A percentile compares a stretch with the other conserved stretches of the same genome.
Conservation (phyloP, 306 rosid species). For the Begonia fuchsioides region DNA sequence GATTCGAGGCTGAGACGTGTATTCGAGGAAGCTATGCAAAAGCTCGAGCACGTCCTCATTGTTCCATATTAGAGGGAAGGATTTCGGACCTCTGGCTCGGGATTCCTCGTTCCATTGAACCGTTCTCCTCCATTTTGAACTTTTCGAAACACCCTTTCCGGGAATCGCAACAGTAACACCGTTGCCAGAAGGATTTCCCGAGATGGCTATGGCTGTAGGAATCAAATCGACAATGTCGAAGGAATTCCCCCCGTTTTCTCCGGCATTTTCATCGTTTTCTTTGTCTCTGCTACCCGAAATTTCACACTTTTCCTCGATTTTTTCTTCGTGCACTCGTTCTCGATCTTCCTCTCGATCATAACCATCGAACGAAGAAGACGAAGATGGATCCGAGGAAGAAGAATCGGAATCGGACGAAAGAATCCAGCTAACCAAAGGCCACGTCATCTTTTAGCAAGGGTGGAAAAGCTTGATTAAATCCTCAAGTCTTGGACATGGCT, state of each 20-base stretch:
- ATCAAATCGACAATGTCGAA: not conserved
- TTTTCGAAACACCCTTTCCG: not conserved
- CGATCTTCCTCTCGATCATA: conserved; percentile 7
- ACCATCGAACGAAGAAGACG: too few relatives aligned
- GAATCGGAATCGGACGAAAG: conserved; percentile 10
- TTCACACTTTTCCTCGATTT: not conserved
- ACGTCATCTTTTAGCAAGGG: conserved; percentile 5
- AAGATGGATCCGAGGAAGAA: not conserved
- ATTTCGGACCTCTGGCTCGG: not conserved
- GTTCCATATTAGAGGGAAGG: not conserved
- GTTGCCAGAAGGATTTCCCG: conserved; percentile 1
- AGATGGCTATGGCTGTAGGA: conserved; percentile 4
- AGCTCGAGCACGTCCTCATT: conserved; percentile 8
- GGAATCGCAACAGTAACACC: conserved; percentile 9
- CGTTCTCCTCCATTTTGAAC: not conserved
- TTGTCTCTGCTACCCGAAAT: not conserved
- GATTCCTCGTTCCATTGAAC: conserved; percentile 1
- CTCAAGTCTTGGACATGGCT: too few relatives aligned
- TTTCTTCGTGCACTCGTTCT: not conserved
- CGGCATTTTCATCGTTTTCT: not conserved
- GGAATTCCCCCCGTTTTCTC: not conserved
- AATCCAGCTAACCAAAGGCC: conserved; percentile 13
- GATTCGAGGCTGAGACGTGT: conserved; percentile 1
- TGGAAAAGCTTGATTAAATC: too few relatives aligned
- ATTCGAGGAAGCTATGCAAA: conserved; percentile 6